phyloP scores from a whole-genome alignment of 2,329 filamentous ascomycete genomes.

The Beauveria rudraprayagi region DNA sequence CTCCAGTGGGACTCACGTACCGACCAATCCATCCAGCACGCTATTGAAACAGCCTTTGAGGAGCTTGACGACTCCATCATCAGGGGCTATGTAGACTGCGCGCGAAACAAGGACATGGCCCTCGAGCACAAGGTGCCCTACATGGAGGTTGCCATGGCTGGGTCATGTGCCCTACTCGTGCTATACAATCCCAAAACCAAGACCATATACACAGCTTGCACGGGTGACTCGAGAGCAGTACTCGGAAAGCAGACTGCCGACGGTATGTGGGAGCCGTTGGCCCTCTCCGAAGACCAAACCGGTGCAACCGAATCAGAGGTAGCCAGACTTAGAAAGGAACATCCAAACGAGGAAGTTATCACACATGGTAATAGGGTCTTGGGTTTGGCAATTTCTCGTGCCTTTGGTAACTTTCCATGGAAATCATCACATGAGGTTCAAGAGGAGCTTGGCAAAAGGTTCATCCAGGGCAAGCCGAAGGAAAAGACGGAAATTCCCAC shows the following conservation, averaged over 20 bases:
- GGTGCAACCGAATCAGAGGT: constrained; percentile 48
- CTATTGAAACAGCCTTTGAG: constrained; percentile 16
- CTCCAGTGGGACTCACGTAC: neutral
- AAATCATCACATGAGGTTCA: constrained; percentile 46
- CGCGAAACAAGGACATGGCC: constrained; percentile 15
- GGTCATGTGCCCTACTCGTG: constrained; percentile 51
- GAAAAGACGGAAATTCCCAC: constrained; percentile 33
- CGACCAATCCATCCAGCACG: neutral
- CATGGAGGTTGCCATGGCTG: constrained; percentile 25
- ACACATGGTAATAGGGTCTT: constrained; percentile 44
- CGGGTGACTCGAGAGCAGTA: constrained; percentile 54
- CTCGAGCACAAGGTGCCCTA: constrained; percentile 5
- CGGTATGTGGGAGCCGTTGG: constrained; percentile 37
- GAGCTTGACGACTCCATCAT: constrained; percentile 46
- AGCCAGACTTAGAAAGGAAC: constrained; percentile 39
- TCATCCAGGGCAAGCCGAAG: constrained; percentile 29
- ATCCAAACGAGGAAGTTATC: constrained; percentile 49
- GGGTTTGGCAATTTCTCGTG: constrained; percentile 48
- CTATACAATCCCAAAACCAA: constrained; percentile 43
- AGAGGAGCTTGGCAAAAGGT: constrained; percentile 27
- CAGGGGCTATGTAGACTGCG: constrained; percentile 12
- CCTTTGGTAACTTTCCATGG: constrained; percentile 56
- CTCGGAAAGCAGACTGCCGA: constrained; percentile 36
- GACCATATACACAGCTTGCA: constrained; percentile 50
- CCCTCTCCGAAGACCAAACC: constrained; percentile 53